phyloP scores from a whole-genome alignment of 345 rosid genomes.

The Syzygium oleosum region DNA sequence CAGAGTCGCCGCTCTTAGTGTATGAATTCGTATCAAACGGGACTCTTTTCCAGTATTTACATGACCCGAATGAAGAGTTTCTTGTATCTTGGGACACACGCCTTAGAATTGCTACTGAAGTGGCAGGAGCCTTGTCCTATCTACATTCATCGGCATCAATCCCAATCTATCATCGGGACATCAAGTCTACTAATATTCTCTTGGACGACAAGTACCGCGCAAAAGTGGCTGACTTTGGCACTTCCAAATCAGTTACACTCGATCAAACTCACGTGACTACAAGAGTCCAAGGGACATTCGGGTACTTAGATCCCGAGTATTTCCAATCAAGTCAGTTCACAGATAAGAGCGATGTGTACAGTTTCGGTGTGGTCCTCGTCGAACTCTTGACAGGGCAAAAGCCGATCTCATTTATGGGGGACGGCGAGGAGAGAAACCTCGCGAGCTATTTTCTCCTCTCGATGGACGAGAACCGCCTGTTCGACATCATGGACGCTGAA shows the following conservation, averaged over 20 bases:
- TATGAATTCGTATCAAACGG: not conserved
- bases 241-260: not conserved
- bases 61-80: not conserved
- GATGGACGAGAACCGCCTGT: not conserved
- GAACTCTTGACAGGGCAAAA: conserved; percentile 1
- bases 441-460: not conserved
- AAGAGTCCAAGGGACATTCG: not conserved
- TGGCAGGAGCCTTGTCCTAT: not conserved
- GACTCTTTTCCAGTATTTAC: not conserved
- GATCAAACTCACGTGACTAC: not conserved
- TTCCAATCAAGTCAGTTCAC: not conserved
- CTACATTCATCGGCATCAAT: conserved; percentile 1
- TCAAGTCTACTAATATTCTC: not conserved
- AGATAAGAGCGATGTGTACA: conserved; percentile 5
- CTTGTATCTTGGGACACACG: not conserved
- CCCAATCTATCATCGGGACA: conserved; percentile 1
- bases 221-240: not conserved
- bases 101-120: not conserved
- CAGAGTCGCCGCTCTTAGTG: not conserved
- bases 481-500: not conserved
- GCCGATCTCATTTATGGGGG: not conserved
- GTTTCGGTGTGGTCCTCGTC: not conserved
- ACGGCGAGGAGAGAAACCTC: not conserved
- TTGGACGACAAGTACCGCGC: not conserved
- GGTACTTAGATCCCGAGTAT: conserved; percentile 1